These are phyloP conservation scores for Hypoxylon trugodes DNA, from an alignment of 495 filamentous ascomycete species.

Conservation along the genomic window DNA sequence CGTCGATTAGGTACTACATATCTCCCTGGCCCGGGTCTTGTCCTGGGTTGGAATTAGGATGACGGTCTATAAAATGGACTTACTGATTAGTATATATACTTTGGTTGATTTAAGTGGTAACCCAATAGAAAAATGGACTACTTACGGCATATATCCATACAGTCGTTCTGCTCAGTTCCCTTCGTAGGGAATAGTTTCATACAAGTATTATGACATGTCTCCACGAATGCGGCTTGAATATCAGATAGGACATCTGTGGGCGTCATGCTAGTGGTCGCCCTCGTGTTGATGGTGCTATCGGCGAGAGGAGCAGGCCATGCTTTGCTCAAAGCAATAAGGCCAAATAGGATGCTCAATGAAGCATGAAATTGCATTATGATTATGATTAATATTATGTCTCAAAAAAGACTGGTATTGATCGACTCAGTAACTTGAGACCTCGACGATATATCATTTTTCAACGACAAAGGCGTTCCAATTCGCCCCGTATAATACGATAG, in stretches of 20 bases:
- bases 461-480: too few relatives aligned
- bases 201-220: slow-evolving; percentile 29
- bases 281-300: background rate
- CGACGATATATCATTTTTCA: background rate
- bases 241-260: slow-evolving; percentile 1
- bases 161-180: slow-evolving; percentile 15
- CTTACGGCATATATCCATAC: slow-evolving; percentile 36
- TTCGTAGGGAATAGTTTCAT: slow-evolving; percentile 20
- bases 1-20: too few relatives aligned
- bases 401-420: background rate
- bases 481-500: too few relatives aligned
- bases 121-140: background rate
- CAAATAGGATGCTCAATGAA: slow-evolving; percentile 12
- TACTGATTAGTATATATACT: background rate
- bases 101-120: background rate
- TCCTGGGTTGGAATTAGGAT: too few relatives aligned
- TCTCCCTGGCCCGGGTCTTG: too few relatives aligned
- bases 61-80: too few relatives aligned
- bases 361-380: slow-evolving; percentile 18
- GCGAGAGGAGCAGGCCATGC: slow-evolving; percentile 7
- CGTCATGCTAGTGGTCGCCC: background rate
- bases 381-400: background rate
- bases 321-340: slow-evolving; percentile 6
- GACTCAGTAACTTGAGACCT: background rate
- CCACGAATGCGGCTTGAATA: slow-evolving; percentile 14